Evolutionary conservation across 495 filamentous ascomycete species (phyloP), one percentile per base, ranked within the genome.

Genomic region (Xylaria curta): DNA sequence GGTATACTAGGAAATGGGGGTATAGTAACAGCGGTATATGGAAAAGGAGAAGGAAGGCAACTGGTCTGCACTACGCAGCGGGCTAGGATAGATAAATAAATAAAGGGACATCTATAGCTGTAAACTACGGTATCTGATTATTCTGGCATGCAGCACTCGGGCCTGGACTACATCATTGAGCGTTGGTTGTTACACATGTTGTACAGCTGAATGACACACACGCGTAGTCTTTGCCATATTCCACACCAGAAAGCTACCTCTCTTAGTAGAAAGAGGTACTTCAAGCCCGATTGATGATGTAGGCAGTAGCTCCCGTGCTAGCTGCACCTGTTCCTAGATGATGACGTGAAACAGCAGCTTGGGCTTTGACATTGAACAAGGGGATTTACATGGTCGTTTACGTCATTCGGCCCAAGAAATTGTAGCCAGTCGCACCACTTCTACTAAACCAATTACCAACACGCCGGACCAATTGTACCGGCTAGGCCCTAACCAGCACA

Each of bases 301-400:
- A 53, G 58, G 49, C 12, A 42, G 38, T 42, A 42, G 9, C 47
- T 67, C 10, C 24, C 53, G 4, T 5, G 38, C 47, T 67, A 9
- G 53, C 53, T 21, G 61, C 61, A 31, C 62, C 42, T 44, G 62
- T 47, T 26, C 9, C 19, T 5, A 24, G 56, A 56, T 56, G 62
- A 71, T 71, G 69, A 71, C 69, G 69, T 71, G 51, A 53, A 59
- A 66, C 51, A 56, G 51, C n/a, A 46, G 33, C 44, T 36, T 42
- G 15, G 13, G 67, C 56, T 61, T 70, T 44, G 36, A 51, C 1
- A 46, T 40, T n/a, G 19, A 53, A 70, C 26, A 46, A 46, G n/a
- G 40, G 17, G 36, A 54, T 13, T 31, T 31, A 46, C 42, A 33
- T n/a, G 0, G 26, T 66, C 62, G 62, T 46, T 51, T 33, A 71